These are phyloP conservation scores for Claviceps quebecensis DNA, from an alignment of 2,329 filamentous ascomycete genomes.

Conservation along the genomic window DNA sequence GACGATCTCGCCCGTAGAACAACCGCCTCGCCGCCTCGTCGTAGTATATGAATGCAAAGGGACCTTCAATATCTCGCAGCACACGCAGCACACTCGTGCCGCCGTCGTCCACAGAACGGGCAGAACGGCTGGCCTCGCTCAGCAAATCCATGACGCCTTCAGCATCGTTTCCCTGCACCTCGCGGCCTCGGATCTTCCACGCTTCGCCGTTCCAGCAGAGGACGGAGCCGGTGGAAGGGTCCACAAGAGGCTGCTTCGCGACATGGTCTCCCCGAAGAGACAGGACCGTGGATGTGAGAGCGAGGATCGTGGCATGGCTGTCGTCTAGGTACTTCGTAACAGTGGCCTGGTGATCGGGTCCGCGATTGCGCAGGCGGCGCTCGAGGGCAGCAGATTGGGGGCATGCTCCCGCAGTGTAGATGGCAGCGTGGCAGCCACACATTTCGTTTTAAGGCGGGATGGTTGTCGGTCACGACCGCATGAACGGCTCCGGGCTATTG, in stretches of 20 bases:
- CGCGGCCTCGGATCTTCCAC: constrained; percentile 53
- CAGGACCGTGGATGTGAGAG: constrained; percentile 75
- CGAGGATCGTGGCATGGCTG: constrained; percentile 29
- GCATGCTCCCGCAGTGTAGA: constrained; percentile 23
- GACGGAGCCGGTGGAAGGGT: constrained; percentile 41
- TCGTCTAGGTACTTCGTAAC: constrained; percentile 18
- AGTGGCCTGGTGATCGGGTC: constrained; percentile 43
- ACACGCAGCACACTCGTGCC: constrained; percentile 29
- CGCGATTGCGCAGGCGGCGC: constrained; percentile 37
- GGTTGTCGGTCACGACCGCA: too few species aligned
- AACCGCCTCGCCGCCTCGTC: constrained; percentile 48
- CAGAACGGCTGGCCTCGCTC: constrained; percentile 22
- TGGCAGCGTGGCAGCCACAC: constrained; percentile 46
- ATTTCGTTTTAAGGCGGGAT: constrained; percentile 19
- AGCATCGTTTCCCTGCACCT: constrained; percentile 66
- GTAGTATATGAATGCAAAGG: constrained; percentile 80
- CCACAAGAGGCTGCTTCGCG: constrained; percentile 58
- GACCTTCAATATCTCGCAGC: constrained; percentile 55
- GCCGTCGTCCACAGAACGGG: constrained; percentile 8
- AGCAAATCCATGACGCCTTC: constrained; percentile 52
- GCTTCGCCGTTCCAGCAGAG: constrained; percentile 98
- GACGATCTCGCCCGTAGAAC: constrained; percentile 74
- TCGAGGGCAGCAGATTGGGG: constrained; percentile 23
- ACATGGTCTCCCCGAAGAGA: constrained; percentile 66
- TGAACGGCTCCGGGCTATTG: too few species aligned